A percentile compares a stretch with the other conserved stretches of the same genome.
Evolutionary conservation across 202 grass and related monocot genomes (phyloP).

Genomic region (Setaria italica): DNA sequence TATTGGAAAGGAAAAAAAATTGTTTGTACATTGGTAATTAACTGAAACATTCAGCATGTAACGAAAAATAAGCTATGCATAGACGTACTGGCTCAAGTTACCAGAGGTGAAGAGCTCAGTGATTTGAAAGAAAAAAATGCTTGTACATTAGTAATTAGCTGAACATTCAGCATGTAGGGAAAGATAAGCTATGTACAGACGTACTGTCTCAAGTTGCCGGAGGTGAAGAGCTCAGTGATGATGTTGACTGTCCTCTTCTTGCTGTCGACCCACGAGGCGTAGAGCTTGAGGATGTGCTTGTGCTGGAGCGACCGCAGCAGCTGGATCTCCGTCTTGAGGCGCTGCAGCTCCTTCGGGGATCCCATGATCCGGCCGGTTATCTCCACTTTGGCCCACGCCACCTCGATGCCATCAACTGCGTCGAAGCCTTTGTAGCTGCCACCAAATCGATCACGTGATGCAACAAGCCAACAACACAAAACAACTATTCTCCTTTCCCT

Average conservation of each 20-base stretch:
- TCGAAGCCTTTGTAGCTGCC: conserved; percentile 65
- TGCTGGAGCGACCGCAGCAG: conserved; percentile 53
- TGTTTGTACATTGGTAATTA: neutral
- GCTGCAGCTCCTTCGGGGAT: conserved; percentile 46
- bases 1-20: neutral
- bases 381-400: conserved; percentile 61
- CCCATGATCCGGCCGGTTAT: conserved; percentile 43
- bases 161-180: neutral
- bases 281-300: conserved; percentile 57
- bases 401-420: conserved; percentile 58
- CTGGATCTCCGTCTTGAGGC: conserved; percentile 49
- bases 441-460: conserved; percentile 23
- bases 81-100: conserved; percentile 44
- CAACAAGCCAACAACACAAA: neutral
- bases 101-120: conserved; percentile 65
- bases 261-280: conserved; percentile 54
- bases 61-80: neutral
- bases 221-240: conserved; percentile 64
- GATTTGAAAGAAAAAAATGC: neutral
- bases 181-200: neutral
- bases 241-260: conserved; percentile 50
- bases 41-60: neutral
- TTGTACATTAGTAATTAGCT: neutral
- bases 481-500: neutral
- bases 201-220: conserved; percentile 54